phyloP scores from a whole-genome alignment of 352 stramenopile species.

The Pilasporangium apinafurcum region DNA sequence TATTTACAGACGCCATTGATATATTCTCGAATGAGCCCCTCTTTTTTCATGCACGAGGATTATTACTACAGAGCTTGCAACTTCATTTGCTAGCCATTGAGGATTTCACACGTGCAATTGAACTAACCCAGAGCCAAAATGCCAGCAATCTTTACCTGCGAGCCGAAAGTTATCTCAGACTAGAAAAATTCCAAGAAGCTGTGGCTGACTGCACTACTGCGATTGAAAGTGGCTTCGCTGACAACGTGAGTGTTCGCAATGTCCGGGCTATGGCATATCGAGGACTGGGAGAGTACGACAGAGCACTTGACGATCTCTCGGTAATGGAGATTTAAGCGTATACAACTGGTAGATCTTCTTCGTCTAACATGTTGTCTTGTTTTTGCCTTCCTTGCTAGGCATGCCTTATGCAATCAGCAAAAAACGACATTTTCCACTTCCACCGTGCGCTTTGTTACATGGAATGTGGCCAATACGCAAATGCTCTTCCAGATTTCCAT shows the following conservation, averaged over 20 bases:
- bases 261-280: conserved; percentile 46
- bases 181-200: conserved; percentile 31
- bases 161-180: conserved; percentile 32
- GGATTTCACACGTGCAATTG: conserved; percentile 34
- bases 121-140: conserved; percentile 7
- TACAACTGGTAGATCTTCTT: not conserved
- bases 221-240: conserved; percentile 12
- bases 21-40: conserved; percentile 41
- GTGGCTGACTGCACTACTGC: conserved; percentile 34
- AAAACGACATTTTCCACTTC: conserved; percentile 60
- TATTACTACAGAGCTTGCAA: conserved; percentile 54
- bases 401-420: conserved; percentile 27
- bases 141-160: conserved; percentile 30
- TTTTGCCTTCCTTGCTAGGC: conserved; percentile 8
- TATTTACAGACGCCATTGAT: conserved; percentile 53
- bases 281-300: conserved; percentile 49
- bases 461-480: conserved; percentile 35
- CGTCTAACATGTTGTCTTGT: not conserved
- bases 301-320: conserved; percentile 46
- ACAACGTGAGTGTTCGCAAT: conserved; percentile 41
- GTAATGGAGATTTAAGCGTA: conserved; percentile 13
- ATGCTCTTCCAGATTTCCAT: conserved; percentile 49
- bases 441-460: conserved; percentile 59
- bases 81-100: conserved; percentile 40
- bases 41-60: conserved; percentile 46